Evolutionary conservation across 331 rosid genomes (phyloP).

Genomic region (Quercus phellos): DNA sequence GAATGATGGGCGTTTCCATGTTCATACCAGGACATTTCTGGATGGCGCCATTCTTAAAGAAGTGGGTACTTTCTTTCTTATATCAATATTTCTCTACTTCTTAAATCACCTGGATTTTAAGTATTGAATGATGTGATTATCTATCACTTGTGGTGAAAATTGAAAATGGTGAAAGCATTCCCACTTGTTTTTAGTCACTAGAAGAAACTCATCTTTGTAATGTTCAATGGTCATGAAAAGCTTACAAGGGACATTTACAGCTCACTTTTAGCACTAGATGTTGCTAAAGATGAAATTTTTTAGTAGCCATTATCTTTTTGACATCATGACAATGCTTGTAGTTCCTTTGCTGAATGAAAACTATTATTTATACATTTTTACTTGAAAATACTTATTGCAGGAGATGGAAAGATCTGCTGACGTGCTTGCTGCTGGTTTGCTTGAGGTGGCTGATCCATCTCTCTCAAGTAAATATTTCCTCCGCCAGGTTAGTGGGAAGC

Average conservation of each 20-base stretch:
- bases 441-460: conserved; percentile 93
- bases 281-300: conserved; percentile 10
- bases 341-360: not conserved
- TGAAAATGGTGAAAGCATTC: conserved; percentile 12
- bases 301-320: not conserved
- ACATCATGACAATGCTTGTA: not conserved
- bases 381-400: conserved; percentile 40
- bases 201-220: conserved; percentile 8
- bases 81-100: conserved; percentile 4
- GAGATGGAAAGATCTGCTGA: conserved; percentile 97
- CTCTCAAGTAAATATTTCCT: conserved; percentile 82
- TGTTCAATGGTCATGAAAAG: conserved; percentile 1
- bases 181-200: conserved; percentile 18
- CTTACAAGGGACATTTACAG: not conserved
- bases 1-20: conserved; percentile 94
- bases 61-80: conserved; percentile 39
- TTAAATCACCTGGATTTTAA: not conserved
- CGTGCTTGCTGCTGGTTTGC: conserved; percentile 97
- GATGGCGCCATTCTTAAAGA: conserved; percentile 93
- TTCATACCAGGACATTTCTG: conserved; percentile 83
- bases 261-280: conserved; percentile 1
- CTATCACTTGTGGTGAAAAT: conserved; percentile 12
- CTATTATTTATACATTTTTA: not conserved
- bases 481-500: conserved; percentile 52
- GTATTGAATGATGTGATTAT: not conserved